Conservation (phyloP, 176 grass and related monocot species). For the Aegilops bicornis region DNA sequence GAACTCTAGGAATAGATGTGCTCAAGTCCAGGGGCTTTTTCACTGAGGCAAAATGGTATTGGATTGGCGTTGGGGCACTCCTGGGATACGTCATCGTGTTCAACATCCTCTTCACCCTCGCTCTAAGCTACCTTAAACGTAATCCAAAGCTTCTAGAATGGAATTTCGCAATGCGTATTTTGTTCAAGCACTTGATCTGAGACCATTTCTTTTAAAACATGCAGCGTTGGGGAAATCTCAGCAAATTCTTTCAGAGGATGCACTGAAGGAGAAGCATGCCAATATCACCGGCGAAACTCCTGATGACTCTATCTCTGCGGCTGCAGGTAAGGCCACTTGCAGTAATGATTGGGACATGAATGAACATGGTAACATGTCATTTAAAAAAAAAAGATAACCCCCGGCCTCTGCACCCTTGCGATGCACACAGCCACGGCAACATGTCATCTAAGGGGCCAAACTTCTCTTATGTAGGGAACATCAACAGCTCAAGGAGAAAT, state of each 20-base stretch:
- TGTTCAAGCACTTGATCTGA: conserved; percentile 27
- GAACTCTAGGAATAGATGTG: conserved; percentile 43
- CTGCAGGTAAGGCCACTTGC: conserved; percentile 8
- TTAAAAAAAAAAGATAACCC: neutral
- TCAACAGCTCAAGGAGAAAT: conserved; percentile 24
- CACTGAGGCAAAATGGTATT: conserved; percentile 63
- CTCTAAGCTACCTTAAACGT: conserved; percentile 60
- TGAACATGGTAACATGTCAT: neutral
- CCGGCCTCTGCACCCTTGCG: too few relatives aligned
- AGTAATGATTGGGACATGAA: neutral
- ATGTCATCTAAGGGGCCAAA: conserved; percentile 3
- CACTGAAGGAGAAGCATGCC: conserved; percentile 62
- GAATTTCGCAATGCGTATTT: conserved; percentile 9
- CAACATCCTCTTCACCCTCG: conserved; percentile 58
- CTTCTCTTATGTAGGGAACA: neutral
- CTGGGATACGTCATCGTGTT: conserved; percentile 59
- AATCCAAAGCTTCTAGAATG: conserved; percentile 9
- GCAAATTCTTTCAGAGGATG: conserved; percentile 57
- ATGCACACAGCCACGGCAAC: neutral
- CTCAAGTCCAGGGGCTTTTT: conserved; percentile 52
- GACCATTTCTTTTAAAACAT: neutral
- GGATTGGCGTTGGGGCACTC: conserved; percentile 58
- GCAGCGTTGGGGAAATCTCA: conserved; percentile 48
- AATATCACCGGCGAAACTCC: conserved; percentile 53
- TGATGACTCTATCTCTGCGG: conserved; percentile 5